Conservation (phyloP, 1,139 yeast species). For the Scheffersomyces cryptocercus region DNA sequence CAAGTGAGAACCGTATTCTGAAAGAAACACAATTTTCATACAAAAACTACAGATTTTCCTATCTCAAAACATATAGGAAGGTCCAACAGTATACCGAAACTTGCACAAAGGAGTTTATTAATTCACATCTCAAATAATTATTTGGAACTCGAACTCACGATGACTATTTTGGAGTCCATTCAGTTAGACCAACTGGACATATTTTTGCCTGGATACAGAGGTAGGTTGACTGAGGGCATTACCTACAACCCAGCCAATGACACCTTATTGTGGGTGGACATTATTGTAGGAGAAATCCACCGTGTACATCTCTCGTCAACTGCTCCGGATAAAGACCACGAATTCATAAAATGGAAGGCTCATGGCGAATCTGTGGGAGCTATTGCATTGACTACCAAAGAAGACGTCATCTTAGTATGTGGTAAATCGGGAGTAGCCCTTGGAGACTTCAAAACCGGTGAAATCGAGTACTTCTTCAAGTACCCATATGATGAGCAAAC, state of each 20-base stretch:
- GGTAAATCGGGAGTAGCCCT: slow-evolving; percentile 57
- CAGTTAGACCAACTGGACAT: slow-evolving; percentile 19
- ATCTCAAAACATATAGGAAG: too few species aligned
- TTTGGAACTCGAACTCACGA: background rate
- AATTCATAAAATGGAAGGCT: slow-evolving; percentile 1
- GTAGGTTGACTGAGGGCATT: slow-evolving; percentile 65
- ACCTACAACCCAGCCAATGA: slow-evolving; percentile 60
- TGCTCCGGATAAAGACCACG: slow-evolving; percentile 21
- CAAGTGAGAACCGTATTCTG: too few species aligned
- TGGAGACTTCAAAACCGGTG: slow-evolving; percentile 43
- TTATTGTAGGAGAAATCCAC: slow-evolving; percentile 58
- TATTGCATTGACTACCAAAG: slow-evolving; percentile 53
- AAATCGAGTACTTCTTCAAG: slow-evolving; percentile 43
- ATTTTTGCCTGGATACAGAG: slow-evolving; percentile 46
- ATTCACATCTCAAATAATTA: too few species aligned
- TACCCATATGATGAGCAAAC: slow-evolving; percentile 41
- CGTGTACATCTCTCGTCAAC: slow-evolving; percentile 32
- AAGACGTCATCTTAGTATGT: slow-evolving; percentile 50
- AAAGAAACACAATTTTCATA: too few species aligned
- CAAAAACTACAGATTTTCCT: too few species aligned
- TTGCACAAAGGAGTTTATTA: too few species aligned
- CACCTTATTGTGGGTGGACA: slow-evolving; percentile 70
- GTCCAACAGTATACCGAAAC: too few species aligned
- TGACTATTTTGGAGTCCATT: background rate
- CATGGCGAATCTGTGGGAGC: slow-evolving; percentile 54